Evolutionary conservation across 495 filamentous ascomycete genomes (phyloP).

Genomic region (Clavariopsis aquatica): DNA sequence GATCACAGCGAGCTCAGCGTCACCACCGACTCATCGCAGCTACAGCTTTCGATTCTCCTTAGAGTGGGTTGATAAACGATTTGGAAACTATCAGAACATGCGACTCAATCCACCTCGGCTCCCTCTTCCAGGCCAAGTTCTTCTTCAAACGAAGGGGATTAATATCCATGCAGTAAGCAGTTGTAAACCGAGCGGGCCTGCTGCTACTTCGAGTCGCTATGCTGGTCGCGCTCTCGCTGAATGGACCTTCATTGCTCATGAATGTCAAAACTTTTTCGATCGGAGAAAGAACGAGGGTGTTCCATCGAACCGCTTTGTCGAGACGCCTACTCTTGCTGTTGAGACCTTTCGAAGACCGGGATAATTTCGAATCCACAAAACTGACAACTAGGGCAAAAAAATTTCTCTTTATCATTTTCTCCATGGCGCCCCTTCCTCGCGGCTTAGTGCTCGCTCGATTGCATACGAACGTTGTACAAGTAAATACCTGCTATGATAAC

Average conservation of each 20-base stretch:
- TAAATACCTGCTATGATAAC: not conserved
- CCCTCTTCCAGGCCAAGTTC: constrained; percentile 67
- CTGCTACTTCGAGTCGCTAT: constrained; percentile 63
- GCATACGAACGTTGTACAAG: not conserved
- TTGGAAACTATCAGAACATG: constrained; percentile 56
- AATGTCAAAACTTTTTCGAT: constrained; percentile 92
- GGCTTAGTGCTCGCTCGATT: not conserved
- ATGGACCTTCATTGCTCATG: constrained; percentile 79
- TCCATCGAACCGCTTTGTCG: constrained; percentile 69
- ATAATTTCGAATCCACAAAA: not conserved
- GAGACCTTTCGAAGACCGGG: constrained; percentile 70
- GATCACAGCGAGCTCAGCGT: constrained; percentile 28
- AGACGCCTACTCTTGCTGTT: constrained; percentile 83
- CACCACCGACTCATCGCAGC: constrained; percentile 56
- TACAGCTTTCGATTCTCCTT: constrained; percentile 78
- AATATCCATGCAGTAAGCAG: constrained; percentile 19
- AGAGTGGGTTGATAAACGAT: constrained; percentile 67
- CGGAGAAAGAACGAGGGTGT: constrained; percentile 84
- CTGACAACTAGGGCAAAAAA: too few species aligned
- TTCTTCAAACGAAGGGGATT: constrained; percentile 49
- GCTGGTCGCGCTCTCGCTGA: constrained; percentile 86
- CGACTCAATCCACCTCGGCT: constrained; percentile 72
- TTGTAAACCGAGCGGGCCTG: constrained; percentile 40
- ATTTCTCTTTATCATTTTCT: too few species aligned
- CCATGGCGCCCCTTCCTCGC: too few species aligned